Evolutionary conservation across 352 stramenopile species (phyloP).

Genomic region (Phytophthora aleatoria): DNA sequence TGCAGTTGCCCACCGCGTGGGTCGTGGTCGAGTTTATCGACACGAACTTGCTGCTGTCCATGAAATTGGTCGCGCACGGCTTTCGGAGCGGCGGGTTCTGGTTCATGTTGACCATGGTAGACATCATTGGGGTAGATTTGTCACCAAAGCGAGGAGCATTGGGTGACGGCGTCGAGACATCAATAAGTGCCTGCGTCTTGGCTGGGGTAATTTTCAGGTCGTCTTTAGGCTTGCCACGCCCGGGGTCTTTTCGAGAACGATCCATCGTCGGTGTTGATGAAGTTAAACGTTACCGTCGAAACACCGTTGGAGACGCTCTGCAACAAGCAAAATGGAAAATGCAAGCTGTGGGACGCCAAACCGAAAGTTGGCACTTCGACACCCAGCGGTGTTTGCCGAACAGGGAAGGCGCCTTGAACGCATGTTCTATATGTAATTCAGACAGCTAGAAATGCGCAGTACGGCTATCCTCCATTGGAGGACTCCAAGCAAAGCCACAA

Average conservation of each 20-base stretch:
- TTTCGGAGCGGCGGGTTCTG: conserved; percentile 41
- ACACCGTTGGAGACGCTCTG: conserved; percentile 10
- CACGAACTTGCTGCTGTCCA: conserved; percentile 61
- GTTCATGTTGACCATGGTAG: conserved; percentile 33
- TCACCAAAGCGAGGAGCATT: conserved; percentile 23
- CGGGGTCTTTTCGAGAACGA: conserved; percentile 36
- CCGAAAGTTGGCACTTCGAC: conserved; percentile 2
- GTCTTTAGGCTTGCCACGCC: conserved; percentile 35
- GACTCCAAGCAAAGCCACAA: conserved; percentile 10
- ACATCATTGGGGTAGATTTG: conserved; percentile 25
- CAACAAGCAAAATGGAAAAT: conserved; percentile 30
- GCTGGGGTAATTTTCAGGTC: conserved; percentile 56
- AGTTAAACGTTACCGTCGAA: neutral
- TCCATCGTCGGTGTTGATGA: conserved; percentile 27
- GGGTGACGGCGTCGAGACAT: conserved; percentile 64
- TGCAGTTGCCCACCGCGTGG: conserved; percentile 35
- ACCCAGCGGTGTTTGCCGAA: conserved; percentile 15
- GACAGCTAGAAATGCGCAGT: conserved; percentile 37
- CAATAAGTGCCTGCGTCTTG: conserved; percentile 61
- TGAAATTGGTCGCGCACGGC: conserved; percentile 51
- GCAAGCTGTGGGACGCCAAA: neutral
- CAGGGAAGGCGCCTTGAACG: conserved; percentile 15
- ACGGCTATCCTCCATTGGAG: conserved; percentile 22
- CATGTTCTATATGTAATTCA: conserved; percentile 37
- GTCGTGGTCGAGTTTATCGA: conserved; percentile 34